Percentiles rank a stretch among this genome's conserved stretches.
Evolutionary conservation across 2,329 filamentous ascomycete species (phyloP).

Genomic region (Xylariaceae sp.): DNA sequence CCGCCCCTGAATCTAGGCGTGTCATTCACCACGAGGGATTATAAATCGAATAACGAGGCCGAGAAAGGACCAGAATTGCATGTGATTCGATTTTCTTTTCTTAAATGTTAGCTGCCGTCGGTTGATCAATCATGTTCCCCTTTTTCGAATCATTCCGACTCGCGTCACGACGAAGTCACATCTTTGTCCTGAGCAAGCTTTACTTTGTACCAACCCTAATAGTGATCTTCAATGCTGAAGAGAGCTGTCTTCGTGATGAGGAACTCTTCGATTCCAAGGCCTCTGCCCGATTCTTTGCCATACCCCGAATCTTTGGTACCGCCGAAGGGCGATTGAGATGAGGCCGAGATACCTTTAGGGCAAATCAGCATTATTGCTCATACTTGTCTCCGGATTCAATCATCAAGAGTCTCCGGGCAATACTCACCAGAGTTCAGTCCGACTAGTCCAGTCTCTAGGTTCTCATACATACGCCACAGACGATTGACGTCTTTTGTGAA

Average conservation of each 20-base stretch:
- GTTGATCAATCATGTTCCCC: too few relatives aligned
- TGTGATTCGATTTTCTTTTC: too few relatives aligned
- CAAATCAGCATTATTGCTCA: background rate
- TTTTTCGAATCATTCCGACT: too few relatives aligned
- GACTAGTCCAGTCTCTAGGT: constrained; percentile 51
- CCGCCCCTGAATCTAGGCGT: too few relatives aligned
- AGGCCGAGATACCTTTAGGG: constrained; percentile 35
- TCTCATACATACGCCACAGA: constrained; percentile 53
- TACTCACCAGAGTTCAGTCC: constrained; percentile 41
- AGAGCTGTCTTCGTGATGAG: constrained; percentile 43
- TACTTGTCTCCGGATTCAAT: background rate
- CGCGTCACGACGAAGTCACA: too few relatives aligned
- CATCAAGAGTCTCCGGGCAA: background rate
- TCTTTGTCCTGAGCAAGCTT: too few relatives aligned
- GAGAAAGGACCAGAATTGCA: too few relatives aligned
- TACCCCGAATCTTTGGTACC: constrained; percentile 45
- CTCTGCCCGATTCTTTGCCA: constrained; percentile 45
- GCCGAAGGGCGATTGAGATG: constrained; percentile 43
- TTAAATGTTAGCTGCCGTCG: too few relatives aligned
- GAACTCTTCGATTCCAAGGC: constrained; percentile 44
- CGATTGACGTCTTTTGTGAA: constrained; percentile 57
- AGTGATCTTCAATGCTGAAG: constrained; percentile 38
- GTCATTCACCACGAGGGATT: too few relatives aligned
- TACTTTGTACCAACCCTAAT: constrained; percentile 17
- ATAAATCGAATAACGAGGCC: too few relatives aligned